Conservation (phyloP, 345 rosid genomes). For the Mangifera indica region DNA sequence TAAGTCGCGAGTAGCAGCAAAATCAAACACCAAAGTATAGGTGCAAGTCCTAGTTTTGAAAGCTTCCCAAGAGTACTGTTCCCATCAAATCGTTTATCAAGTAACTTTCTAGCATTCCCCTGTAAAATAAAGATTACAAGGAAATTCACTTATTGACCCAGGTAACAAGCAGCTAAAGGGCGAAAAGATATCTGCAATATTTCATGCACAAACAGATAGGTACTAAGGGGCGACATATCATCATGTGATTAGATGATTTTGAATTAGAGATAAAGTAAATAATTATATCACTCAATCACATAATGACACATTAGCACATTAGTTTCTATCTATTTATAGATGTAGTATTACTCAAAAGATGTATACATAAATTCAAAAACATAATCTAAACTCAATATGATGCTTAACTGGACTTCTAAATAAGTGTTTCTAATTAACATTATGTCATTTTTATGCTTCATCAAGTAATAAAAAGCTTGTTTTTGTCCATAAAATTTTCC, state of each 20-base stretch:
- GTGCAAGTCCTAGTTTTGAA: slow-evolving; percentile 90
- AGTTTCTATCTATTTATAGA: no score
- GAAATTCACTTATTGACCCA: not conserved
- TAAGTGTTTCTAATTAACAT: not conserved
- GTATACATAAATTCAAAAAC: not conserved
- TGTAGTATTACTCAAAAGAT: no score
- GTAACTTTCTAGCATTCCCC: slow-evolving; percentile 94
- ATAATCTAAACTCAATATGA: not conserved
- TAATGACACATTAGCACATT: no score
- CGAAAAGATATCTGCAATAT: not conserved
- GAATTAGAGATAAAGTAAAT: no score
- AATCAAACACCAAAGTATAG: slow-evolving; percentile 67
- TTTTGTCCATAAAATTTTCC: not conserved
- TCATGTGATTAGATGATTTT: no score
- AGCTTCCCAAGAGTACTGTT: slow-evolving; percentile 65
- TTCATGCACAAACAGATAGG: no score
- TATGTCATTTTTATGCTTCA: not conserved
- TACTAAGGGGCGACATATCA: no score
- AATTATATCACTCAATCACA: no score
- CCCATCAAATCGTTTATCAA: slow-evolving; percentile 77
- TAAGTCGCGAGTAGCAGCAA: slow-evolving; percentile 61
- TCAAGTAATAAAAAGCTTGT: not conserved
- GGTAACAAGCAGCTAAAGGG: not conserved
- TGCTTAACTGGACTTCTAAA: not conserved
- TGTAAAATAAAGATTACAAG: slow-evolving; percentile 32